These are phyloP conservation scores for Lenzites betulinus DNA, from an alignment of 768 basidiomycete species.

Conservation along the genomic window DNA sequence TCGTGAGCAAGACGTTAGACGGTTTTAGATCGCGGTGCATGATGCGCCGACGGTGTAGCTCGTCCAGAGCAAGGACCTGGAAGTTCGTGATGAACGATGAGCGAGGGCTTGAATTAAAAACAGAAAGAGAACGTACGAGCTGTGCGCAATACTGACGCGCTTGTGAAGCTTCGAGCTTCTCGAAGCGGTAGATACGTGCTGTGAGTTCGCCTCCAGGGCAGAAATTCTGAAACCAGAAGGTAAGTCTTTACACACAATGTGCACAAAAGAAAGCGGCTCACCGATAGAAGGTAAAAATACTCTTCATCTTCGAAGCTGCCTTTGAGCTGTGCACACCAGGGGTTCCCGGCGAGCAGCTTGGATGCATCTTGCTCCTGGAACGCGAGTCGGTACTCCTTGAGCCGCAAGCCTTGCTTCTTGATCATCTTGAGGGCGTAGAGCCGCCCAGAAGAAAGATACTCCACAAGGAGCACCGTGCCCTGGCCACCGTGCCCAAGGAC, in stretches of 20 bases:
- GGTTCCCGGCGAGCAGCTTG: slow-evolving; percentile 5
- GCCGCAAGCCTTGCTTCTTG: slow-evolving; percentile 8
- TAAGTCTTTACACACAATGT: neutral
- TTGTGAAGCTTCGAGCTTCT: neutral
- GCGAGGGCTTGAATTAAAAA: neutral
- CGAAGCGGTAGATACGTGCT: neutral
- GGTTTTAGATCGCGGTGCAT: slow-evolving; percentile 35
- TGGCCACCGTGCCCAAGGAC: slow-evolving; percentile 19
- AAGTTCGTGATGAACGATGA: neutral
- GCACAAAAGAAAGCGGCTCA: neutral
- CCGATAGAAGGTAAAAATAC: slow-evolving; percentile 15
- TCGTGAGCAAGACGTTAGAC: slow-evolving; percentile 27
- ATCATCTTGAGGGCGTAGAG: slow-evolving; percentile 23
- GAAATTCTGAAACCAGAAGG: neutral
- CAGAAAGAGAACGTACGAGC: slow-evolving; percentile 10
- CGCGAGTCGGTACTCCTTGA: neutral
- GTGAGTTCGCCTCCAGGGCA: neutral
- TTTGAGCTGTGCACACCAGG: slow-evolving; percentile 1
- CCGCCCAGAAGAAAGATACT: slow-evolving; percentile 8
- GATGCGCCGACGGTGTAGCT: slow-evolving; percentile 22
- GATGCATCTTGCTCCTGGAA: slow-evolving; percentile 8
- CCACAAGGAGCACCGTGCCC: slow-evolving; percentile 21
- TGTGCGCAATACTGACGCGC: slow-evolving; percentile 18
- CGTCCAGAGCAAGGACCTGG: slow-evolving; percentile 21
- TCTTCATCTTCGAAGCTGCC: slow-evolving; percentile 17